Conservation (phyloP, 345 rosid genomes). For the Linum usitatissimum region DNA sequence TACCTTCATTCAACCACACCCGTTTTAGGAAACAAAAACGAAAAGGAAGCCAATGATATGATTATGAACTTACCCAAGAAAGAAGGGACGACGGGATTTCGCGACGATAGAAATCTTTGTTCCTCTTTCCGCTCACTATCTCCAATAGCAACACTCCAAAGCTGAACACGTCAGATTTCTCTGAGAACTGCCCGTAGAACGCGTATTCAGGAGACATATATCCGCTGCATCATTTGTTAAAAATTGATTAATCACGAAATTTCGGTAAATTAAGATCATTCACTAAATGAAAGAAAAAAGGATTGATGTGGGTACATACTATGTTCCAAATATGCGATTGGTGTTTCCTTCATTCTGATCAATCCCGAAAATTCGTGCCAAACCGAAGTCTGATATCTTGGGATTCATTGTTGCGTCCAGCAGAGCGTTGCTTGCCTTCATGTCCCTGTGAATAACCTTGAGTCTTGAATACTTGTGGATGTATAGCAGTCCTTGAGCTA, state of each 20-base stretch:
- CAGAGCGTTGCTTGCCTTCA: no score
- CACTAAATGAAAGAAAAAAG: background rate
- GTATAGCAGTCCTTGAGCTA: no score
- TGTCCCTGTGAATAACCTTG: no score
- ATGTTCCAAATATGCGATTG: no score
- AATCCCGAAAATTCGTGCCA: no score
- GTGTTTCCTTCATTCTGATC: no score
- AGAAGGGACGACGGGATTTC: background rate
- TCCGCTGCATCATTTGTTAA: background rate
- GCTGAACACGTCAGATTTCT: background rate
- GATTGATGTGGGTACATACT: background rate
- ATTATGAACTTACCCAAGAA: background rate
- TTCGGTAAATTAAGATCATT: no score
- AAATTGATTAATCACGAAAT: background rate
- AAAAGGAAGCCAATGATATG: background rate
- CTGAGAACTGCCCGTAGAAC: background rate
- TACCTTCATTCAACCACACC: background rate
- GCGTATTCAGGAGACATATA: slow-evolving; percentile 5
- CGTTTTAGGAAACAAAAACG: background rate
- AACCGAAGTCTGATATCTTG: no score
- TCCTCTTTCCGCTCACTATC: background rate
- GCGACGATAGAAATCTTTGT: background rate
- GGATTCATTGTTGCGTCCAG: no score
- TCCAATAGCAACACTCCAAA: background rate
- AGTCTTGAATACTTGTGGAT: no score